A percentile compares a stretch with the other conserved stretches of the same genome.
These are phyloP conservation scores for Claviceps lovelessii DNA, from an alignment of 2,329 filamentous ascomycete genomes.

Conservation along the genomic window DNA sequence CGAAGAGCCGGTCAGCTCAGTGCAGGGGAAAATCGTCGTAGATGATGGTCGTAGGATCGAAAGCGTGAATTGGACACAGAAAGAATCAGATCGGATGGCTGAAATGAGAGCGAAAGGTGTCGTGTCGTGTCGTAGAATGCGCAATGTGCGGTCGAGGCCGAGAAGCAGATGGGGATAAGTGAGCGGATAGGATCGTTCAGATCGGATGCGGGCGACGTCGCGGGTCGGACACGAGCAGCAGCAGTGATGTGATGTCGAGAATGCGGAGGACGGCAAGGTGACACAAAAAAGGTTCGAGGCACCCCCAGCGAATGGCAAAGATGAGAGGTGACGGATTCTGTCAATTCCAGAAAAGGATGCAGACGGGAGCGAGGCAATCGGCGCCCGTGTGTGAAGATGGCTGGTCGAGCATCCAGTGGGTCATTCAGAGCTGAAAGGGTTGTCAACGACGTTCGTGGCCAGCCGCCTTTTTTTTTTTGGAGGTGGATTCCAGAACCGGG, in stretches of 20 bases:
- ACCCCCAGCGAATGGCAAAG: neutral
- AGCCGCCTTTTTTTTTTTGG: constrained; percentile 21
- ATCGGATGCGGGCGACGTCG: neutral
- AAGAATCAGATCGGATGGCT: too few species aligned
- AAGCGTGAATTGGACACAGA: neutral
- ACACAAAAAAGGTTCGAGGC: neutral
- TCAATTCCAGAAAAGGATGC: constrained; percentile 11
- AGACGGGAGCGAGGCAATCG: constrained; percentile 19
- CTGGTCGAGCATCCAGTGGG: constrained; percentile 29
- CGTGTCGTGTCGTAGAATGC: neutral
- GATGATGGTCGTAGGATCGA: neutral
- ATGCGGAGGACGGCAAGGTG: neutral
- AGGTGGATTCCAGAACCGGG: constrained; percentile 5
- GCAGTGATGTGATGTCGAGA: constrained; percentile 2
- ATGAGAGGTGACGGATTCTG: constrained; percentile 3
- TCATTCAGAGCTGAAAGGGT: constrained; percentile 13
- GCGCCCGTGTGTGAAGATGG: constrained; percentile 27
- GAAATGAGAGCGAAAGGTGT: neutral
- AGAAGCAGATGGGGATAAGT: neutral
- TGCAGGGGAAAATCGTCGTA: neutral
- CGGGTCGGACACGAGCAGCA: neutral
- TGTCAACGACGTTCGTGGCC: constrained; percentile 16
- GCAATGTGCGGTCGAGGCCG: neutral
- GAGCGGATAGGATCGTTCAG: neutral
- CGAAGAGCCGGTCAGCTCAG: constrained; percentile 19